Evolutionary conservation across 495 filamentous ascomycete species (phyloP).

Genomic region (Penicillium daleae): DNA sequence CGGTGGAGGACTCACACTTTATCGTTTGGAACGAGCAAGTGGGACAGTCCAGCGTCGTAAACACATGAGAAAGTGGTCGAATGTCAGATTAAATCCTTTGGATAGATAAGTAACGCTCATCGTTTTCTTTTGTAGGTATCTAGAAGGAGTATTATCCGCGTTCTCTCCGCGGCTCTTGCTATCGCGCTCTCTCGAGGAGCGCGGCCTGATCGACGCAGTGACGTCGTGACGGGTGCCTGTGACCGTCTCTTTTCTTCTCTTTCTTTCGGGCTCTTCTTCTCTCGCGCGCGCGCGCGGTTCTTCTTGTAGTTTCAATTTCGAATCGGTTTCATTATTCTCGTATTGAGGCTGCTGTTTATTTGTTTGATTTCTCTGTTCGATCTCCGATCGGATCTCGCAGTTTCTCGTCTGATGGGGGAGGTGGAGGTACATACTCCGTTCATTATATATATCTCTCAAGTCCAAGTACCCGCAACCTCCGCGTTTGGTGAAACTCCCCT

Average conservation of each 20-base stretch:
- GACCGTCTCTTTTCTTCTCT: background rate
- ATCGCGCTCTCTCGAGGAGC: background rate
- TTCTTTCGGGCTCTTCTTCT: background rate
- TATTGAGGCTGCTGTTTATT: background rate
- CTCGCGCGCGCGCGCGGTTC: too few species aligned
- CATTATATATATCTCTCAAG: conserved; percentile 1
- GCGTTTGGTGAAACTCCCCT: background rate
- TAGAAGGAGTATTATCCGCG: too few species aligned
- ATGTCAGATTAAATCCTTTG: too few species aligned
- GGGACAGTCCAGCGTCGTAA: background rate
- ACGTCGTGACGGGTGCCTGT: conserved; percentile 6
- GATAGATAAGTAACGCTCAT: too few species aligned
- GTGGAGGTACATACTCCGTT: background rate
- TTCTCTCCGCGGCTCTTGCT: background rate
- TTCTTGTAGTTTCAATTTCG: background rate
- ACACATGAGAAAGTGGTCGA: too few species aligned
- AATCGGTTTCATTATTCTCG: background rate
- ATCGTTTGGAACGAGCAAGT: background rate
- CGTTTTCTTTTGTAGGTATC: too few species aligned
- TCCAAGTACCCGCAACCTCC: background rate
- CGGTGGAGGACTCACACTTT: conserved; percentile 8
- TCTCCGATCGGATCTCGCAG: background rate
- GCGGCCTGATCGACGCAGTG: background rate
- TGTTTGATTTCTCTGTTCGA: too few species aligned
- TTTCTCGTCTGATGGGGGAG: background rate